Conservation (phyloP, 371 early-diverging fungal species). For the Umbelopsis sp. region DNA sequence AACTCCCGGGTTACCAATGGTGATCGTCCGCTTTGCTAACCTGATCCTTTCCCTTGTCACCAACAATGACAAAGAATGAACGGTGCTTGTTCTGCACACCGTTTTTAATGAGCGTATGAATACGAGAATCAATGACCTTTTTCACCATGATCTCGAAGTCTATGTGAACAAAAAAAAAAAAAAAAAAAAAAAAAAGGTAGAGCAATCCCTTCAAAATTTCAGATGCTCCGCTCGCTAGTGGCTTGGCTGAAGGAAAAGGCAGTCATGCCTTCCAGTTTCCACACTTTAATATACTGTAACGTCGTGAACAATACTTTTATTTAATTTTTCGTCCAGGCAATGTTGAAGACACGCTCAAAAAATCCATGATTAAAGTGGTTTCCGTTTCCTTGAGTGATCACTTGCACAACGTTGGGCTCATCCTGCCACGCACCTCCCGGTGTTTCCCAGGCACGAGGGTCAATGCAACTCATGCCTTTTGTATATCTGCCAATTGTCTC, state of each 20-base stretch:
- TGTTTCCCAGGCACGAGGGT: conserved; percentile 35
- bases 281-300: background rate
- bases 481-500: conserved; percentile 51
- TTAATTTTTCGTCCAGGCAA: background rate
- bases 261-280: background rate
- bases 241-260: background rate
- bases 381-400: conserved; percentile 40
- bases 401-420: conserved; percentile 35
- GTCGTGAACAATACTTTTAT: background rate
- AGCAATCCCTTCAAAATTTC: background rate
- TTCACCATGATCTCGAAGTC: conserved; percentile 66
- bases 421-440: conserved; percentile 26
- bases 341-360: conserved; percentile 28
- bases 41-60: conserved; percentile 96
- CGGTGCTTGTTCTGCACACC: conserved; percentile 90
- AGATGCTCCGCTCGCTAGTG: background rate
- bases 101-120: conserved; percentile 91
- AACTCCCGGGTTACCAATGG: background rate
- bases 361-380: conserved; percentile 33
- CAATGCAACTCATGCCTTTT: conserved; percentile 51
- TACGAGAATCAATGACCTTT: conserved; percentile 91
- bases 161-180: background rate
- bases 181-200: conserved; percentile 12
- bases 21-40: conserved; percentile 36
- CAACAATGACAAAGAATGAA: conserved; percentile 97